A percentile compares a stretch with the other conserved stretches of the same genome.
Evolutionary conservation across 768 basidiomycete species (phyloP).

Genomic region (Phaffia tasmanica): DNA sequence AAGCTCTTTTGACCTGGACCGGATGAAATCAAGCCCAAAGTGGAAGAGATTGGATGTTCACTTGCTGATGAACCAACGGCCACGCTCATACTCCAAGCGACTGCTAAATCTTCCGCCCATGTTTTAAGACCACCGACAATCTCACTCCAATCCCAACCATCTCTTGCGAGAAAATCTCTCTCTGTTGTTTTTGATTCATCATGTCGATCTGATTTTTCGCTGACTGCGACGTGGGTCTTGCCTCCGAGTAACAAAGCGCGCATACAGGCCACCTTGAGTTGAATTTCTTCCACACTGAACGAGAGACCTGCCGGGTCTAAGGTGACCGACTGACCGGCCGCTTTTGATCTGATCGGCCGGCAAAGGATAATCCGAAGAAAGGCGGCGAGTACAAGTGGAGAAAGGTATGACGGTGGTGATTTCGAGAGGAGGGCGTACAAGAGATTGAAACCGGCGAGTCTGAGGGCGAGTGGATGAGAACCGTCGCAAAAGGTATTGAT

Average conservation of each 20-base stretch:
- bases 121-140: conserved; percentile 3
- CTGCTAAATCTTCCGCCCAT: conserved; percentile 13
- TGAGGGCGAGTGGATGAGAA: conserved; percentile 1
- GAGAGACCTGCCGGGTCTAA: background rate
- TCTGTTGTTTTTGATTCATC: no score
- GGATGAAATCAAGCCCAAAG: no score
- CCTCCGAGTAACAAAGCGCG: conserved; percentile 2
- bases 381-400: conserved; percentile 3
- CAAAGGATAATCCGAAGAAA: background rate
- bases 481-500: background rate
- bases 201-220: background rate
- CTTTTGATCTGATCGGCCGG: background rate
- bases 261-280: conserved; percentile 3
- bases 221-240: background rate
- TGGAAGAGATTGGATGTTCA: no score
- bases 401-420: background rate
- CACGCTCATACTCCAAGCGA: background rate
- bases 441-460: conserved; percentile 11
- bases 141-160: conserved; percentile 20
- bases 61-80: background rate
- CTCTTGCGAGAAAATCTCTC: background rate
- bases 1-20: no score
- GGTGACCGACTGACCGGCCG: conserved; percentile 5
- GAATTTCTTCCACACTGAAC: conserved; percentile 8
- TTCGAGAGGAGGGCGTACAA: background rate